Percentiles rank a stretch among this genome's conserved stretches.
Evolutionary conservation across 2,329 filamentous ascomycete species (phyloP).

Genomic region (Teratosphaeria epicoccoides): DNA sequence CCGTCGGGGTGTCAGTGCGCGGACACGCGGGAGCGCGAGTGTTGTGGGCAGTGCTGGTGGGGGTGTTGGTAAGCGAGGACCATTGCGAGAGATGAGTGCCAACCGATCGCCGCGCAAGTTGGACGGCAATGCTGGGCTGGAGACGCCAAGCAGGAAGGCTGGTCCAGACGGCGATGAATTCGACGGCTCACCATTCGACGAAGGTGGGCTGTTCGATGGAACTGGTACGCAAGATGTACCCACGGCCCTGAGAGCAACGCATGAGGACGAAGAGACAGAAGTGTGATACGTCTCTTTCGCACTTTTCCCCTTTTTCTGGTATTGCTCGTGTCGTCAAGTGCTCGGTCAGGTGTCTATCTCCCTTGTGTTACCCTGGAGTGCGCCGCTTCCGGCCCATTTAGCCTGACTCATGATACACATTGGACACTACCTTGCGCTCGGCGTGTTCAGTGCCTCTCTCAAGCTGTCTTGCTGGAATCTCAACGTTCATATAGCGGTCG

Average conservation of each 20-base stretch:
- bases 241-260: slow-evolving; percentile 3
- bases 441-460: neutral
- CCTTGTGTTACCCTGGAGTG: no score
- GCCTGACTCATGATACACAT: neutral
- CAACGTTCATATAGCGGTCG: neutral
- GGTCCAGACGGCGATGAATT: slow-evolving; percentile 8
- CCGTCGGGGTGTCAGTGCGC: slow-evolving; percentile 11
- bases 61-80: slow-evolving; percentile 14
- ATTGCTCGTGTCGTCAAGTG: neutral
- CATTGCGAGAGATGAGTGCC: slow-evolving; percentile 16
- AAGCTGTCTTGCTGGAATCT: neutral
- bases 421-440: neutral
- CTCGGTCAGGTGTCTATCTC: neutral
- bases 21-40: slow-evolving; percentile 9
- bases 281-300: neutral
- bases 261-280: slow-evolving; percentile 7
- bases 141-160: slow-evolving; percentile 15
- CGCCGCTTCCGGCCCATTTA: neutral
- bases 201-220: slow-evolving; percentile 29
- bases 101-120: slow-evolving; percentile 15
- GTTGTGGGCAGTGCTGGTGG: slow-evolving; percentile 1
- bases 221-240: slow-evolving; percentile 18
- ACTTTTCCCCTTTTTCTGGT: neutral
- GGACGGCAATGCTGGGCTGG: slow-evolving; percentile 7
- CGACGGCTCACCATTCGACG: slow-evolving; percentile 28